phyloP scores from a whole-genome alignment of 305 asterid genomes.

The Nicotiana rustica region DNA sequence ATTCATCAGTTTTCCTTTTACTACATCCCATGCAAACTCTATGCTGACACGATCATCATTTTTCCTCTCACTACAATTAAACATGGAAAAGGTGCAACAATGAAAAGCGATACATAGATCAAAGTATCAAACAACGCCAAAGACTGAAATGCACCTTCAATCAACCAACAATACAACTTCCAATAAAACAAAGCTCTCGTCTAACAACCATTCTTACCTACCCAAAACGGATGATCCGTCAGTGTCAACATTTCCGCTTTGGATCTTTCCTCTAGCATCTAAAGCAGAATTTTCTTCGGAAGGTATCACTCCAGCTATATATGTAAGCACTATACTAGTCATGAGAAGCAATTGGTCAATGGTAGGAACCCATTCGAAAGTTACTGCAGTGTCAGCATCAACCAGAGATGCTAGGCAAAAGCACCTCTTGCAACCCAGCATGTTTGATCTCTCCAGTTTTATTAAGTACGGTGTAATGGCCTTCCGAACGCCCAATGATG shows the following conservation, averaged over 20 bases:
- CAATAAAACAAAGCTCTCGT: slow-evolving; percentile 43
- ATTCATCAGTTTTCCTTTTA: slow-evolving; percentile 71
- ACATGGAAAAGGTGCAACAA: slow-evolving; percentile 2
- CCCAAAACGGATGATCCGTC: slow-evolving; percentile 70
- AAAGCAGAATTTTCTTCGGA: slow-evolving; percentile 13
- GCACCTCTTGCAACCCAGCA: slow-evolving; percentile 51
- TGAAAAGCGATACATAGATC: slow-evolving; percentile 4
- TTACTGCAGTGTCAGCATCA: slow-evolving; percentile 58
- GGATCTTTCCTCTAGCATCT: slow-evolving; percentile 44
- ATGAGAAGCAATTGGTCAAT: slow-evolving; percentile 81
- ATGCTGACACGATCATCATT: slow-evolving; percentile 54
- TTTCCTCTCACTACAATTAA: slow-evolving; percentile 56
- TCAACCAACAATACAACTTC: slow-evolving; percentile 29
- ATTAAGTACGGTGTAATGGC: slow-evolving; percentile 45
- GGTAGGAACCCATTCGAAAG: slow-evolving; percentile 73
- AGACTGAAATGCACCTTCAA: slow-evolving; percentile 23
- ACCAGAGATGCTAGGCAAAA: slow-evolving; percentile 65
- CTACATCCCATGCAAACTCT: slow-evolving; percentile 84
- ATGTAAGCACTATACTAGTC: slow-evolving; percentile 80
- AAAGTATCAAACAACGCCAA: background rate
- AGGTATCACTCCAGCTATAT: slow-evolving; percentile 84
- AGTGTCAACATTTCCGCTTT: slow-evolving; percentile 53
- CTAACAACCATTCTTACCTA: slow-evolving; percentile 89
- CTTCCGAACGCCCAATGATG: slow-evolving; percentile 48
- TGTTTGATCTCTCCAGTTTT: slow-evolving; percentile 41